phyloP scores from a whole-genome alignment of 805 yeast species.

The Saccharomycopsis capsularis region DNA sequence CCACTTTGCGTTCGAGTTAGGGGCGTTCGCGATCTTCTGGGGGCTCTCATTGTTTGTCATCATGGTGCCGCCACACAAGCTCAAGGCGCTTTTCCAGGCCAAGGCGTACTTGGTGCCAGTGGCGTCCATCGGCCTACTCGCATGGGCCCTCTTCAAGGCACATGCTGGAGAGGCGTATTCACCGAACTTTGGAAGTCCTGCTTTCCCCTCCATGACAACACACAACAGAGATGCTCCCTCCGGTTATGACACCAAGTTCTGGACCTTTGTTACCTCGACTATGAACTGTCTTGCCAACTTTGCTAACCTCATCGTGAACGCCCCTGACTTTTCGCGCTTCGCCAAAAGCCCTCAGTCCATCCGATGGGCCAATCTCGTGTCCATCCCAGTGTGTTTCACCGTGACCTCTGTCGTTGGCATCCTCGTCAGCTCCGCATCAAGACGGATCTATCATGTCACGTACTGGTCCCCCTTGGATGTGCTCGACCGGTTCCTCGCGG shows the following conservation, averaged over 20 bases:
- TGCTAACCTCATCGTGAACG: slow-evolving; percentile 71
- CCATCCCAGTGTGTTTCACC: slow-evolving; percentile 67
- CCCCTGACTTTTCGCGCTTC: slow-evolving; percentile 79
- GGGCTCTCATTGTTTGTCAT: slow-evolving; percentile 68
- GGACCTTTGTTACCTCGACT: slow-evolving; percentile 68
- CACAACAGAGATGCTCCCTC: slow-evolving; percentile 37
- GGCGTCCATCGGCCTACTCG: slow-evolving; percentile 73
- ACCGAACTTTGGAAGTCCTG: no score
- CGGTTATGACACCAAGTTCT: slow-evolving; percentile 25
- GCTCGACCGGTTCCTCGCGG: slow-evolving; percentile 32
- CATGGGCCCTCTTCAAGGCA: slow-evolving; percentile 79
- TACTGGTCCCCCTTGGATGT: slow-evolving; percentile 40
- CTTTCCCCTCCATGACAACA: no score
- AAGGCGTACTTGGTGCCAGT: slow-evolving; percentile 73
- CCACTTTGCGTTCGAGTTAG: slow-evolving; percentile 63
- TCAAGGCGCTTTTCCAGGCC: slow-evolving; percentile 75
- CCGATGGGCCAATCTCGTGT: slow-evolving; percentile 43
- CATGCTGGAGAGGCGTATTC: no score
- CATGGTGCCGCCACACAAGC: slow-evolving; percentile 72
- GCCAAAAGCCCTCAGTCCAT: slow-evolving; percentile 45
- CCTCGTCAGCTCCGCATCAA: slow-evolving; percentile 58
- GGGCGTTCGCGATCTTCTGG: slow-evolving; percentile 79
- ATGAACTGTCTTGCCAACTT: slow-evolving; percentile 77
- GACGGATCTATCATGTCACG: slow-evolving; percentile 1
- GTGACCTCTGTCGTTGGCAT: slow-evolving; percentile 75